Percentiles rank a stretch among this genome's conserved stretches.
These are phyloP conservation scores for Fusarium sp. DNA, from an alignment of 2,329 filamentous ascomycete genomes.

Conservation along the genomic window DNA sequence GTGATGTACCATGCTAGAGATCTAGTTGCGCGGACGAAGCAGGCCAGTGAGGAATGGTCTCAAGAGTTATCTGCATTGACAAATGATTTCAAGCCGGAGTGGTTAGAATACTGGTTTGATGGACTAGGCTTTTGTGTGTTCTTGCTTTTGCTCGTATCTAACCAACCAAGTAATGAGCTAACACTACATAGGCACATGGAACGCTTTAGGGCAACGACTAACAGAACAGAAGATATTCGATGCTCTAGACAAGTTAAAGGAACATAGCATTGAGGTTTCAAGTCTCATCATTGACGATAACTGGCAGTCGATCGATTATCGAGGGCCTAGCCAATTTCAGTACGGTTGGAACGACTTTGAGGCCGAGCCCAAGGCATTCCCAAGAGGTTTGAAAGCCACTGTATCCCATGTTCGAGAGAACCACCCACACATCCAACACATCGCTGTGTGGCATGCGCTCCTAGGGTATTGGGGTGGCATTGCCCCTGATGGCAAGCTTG, in stretches of 20 bases:
- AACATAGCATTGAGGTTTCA: slow-evolving; percentile 80
- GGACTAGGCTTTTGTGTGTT: slow-evolving; percentile 85
- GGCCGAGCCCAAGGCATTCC: slow-evolving; percentile 83
- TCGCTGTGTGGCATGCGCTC: slow-evolving; percentile 95
- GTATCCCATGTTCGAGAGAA: slow-evolving; percentile 75
- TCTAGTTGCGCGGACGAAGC: slow-evolving; percentile 56
- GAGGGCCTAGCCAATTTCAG: slow-evolving; percentile 65
- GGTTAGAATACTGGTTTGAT: slow-evolving; percentile 92
- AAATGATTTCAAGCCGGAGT: slow-evolving; percentile 68
- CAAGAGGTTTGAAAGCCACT: slow-evolving; percentile 79
- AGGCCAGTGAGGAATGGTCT: slow-evolving; percentile 57
- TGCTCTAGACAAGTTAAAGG: slow-evolving; percentile 78
- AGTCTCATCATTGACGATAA: slow-evolving; percentile 97
- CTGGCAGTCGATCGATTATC: slow-evolving; percentile 82
- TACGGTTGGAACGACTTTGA: slow-evolving; percentile 86
- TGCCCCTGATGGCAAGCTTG: slow-evolving; percentile 78
- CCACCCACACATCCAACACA: slow-evolving; percentile 80
- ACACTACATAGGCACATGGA: slow-evolving; percentile 79
- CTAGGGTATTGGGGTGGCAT: slow-evolving; percentile 94
- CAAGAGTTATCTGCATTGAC: slow-evolving; percentile 61
- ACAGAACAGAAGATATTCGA: slow-evolving; percentile 83
- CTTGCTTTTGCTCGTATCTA: neutral
- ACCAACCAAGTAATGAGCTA: slow-evolving; percentile 13
- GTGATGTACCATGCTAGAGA: slow-evolving; percentile 90
- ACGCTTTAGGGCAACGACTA: slow-evolving; percentile 85